A percentile compares a stretch with the other conserved stretches of the same genome.
Evolutionary conservation across 2,329 filamentous ascomycete genomes (phyloP).

Genomic region (Nemania serpens): DNA sequence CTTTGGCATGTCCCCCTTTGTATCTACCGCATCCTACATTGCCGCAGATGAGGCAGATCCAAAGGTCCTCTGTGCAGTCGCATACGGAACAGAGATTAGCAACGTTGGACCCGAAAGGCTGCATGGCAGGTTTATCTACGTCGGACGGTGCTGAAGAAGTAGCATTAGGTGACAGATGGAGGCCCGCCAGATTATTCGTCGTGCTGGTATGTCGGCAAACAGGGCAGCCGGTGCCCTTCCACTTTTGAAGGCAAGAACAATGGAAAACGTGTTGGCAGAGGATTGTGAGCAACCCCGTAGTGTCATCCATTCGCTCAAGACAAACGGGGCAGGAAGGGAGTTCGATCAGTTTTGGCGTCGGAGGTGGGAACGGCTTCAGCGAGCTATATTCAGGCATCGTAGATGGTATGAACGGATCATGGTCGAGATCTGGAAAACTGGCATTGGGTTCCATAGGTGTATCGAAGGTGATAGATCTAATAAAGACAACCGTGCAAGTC

Average conservation of each 20-base stretch:
- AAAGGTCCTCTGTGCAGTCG: conserved; percentile 79
- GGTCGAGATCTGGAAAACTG: conserved; percentile 63
- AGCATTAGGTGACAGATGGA: conserved; percentile 31
- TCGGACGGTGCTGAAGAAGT: conserved; percentile 43
- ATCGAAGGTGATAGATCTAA: conserved; percentile 88
- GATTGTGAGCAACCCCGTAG: conserved; percentile 91
- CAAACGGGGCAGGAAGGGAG: conserved; percentile 96
- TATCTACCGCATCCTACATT: conserved; percentile 93
- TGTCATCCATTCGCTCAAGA: conserved; percentile 97
- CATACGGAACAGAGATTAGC: conserved; percentile 82
- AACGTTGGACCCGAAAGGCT: conserved; percentile 61
- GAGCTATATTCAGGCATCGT: conserved; percentile 46
- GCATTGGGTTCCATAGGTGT: conserved; percentile 55
- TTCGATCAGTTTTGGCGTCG: conserved; percentile 84
- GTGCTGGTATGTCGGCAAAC: conserved; percentile 86
- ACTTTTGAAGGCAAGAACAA: conserved; percentile 93
- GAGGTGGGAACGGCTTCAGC: conserved; percentile 64
- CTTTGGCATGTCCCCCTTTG: conserved; percentile 89
- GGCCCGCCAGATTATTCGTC: conserved; percentile 33
- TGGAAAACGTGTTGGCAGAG: conserved; percentile 98
- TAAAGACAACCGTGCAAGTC: conserved; percentile 92
- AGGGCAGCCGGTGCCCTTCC: conserved; percentile 91
- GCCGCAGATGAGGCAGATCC: conserved; percentile 94
- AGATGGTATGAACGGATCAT: conserved; percentile 67
- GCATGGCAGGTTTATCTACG: conserved; percentile 54